These are phyloP conservation scores for Fusarium tricinctum DNA, from an alignment of 2,329 filamentous ascomycete genomes.

Conservation along the genomic window DNA sequence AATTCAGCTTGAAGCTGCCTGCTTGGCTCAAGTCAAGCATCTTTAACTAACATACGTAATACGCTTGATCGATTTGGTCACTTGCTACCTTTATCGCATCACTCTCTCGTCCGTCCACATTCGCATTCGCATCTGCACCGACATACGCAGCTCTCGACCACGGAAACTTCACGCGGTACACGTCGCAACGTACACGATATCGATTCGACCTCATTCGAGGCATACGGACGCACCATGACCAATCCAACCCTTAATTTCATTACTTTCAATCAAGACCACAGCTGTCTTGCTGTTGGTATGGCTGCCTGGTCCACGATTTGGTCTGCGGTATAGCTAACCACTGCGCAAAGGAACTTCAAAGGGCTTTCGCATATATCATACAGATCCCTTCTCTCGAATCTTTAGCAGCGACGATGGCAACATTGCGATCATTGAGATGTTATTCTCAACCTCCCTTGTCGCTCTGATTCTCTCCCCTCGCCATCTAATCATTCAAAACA, in stretches of 20 bases:
- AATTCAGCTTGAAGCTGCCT: constrained; percentile 22
- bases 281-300: constrained; percentile 93
- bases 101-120: constrained; percentile 1
- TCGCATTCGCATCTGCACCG: background rate
- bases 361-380: constrained; percentile 96
- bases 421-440: constrained; percentile 97
- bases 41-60: constrained; percentile 26
- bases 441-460: constrained; percentile 97
- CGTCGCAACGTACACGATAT: background rate
- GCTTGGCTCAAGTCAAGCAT: constrained; percentile 26
- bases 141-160: constrained; percentile 4
- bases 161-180: constrained; percentile 5
- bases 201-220: background rate
- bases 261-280: constrained; percentile 99
- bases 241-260: constrained; percentile 91
- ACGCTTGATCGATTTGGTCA: constrained; percentile 10
- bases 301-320: constrained; percentile 34
- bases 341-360: constrained; percentile 80
- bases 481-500: constrained; percentile 96
- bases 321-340: constrained; percentile 22
- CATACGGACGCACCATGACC: constrained; percentile 65
- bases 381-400: constrained; percentile 94
- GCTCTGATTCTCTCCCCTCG: constrained; percentile 92
- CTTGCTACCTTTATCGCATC: constrained; percentile 13
- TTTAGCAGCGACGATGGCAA: constrained; percentile 96